Conservation (phyloP, 179 eudicot species). For the Sideroxylon spinosum region DNA sequence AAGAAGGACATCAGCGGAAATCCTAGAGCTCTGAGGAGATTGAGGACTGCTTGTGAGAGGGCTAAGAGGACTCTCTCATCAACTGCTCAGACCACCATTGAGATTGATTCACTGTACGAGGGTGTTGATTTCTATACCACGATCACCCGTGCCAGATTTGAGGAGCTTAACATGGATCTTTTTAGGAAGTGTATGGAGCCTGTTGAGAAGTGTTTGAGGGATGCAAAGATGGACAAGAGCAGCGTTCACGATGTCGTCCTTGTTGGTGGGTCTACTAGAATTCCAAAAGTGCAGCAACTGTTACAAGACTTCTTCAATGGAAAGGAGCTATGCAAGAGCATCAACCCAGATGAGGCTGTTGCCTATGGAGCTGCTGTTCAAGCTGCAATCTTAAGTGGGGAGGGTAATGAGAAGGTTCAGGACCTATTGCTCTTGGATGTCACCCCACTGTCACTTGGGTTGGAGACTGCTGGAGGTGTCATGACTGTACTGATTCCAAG, state of each 20-base stretch:
- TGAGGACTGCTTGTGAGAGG: background rate
- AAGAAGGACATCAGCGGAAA: background rate
- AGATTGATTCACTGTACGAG: background rate
- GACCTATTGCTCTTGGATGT: slow-evolving; percentile 1
- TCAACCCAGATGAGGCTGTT: slow-evolving; percentile 1
- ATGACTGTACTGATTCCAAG: background rate
- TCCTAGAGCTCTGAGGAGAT: background rate
- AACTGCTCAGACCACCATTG: background rate
- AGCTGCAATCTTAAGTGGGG: background rate
- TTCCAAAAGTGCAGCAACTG: background rate
- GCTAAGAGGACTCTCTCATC: background rate
- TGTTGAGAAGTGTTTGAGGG: background rate
- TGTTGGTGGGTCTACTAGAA: background rate
- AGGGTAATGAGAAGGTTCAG: background rate
- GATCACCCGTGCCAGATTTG: background rate
- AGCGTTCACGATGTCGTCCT: background rate
- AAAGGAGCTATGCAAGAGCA: slow-evolving; percentile 2
- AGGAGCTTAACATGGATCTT: slow-evolving; percentile 2
- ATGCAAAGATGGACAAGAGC: background rate
- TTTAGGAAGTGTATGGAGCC: background rate
- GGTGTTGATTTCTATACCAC: slow-evolving; percentile 4
- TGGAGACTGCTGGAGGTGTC: background rate
- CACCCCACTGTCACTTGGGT: background rate
- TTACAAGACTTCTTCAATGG: background rate
- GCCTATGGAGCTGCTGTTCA: background rate